Base-by-base conservation (phyloP, 1,139 yeast species). In the Geotrichum candidum region DNA sequence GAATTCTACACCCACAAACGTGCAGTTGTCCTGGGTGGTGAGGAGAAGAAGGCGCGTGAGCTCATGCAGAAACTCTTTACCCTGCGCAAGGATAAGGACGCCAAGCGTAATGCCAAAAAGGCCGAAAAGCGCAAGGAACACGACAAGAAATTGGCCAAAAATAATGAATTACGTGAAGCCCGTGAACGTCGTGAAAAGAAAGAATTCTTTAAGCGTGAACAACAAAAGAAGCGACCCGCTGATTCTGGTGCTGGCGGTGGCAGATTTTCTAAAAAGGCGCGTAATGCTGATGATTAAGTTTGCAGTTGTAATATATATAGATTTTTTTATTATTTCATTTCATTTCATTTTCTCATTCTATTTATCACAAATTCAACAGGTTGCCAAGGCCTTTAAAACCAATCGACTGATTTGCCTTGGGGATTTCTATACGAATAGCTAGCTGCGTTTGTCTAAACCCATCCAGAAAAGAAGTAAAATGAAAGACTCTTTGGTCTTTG, bases 11-110 rank as follows among this genome's bases (percentile, higher is more conserved):
- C 88, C 83, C 87, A 86, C 65, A 92, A 91, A 79, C 85, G 99
- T 72, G 99, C 99, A 0, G 97, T 94, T 62, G 95, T 92, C 3
- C 78, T 92, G 59, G 89, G 87, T 54, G 96, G 95, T 31, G 97
- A 91, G 64, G 98, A 92, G 74, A 90, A 90, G 86, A 89, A 90
- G 78, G 94, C 96, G 27, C 84, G 98, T 68, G 88, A 90, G 53
- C 82, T 94, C 76, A 84, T 94, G 82, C 95, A 88, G 74, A 90
- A 90, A 77, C 86, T 94, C 61, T 84, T 88, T 68, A 90, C 97
- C 0, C 79, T 95, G 60, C 84, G 90, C 69, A 89, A 86, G 70
- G 96, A 88, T 63, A 94, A 94, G 78, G 97, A 90, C 51, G 82
- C 84, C 58, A 91, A 88, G 83, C 84, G 87, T 67, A 82, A 79